These are phyloP conservation scores for Ormosia emarginata DNA, from an alignment of 306 rosid species.

Conservation along the genomic window DNA sequence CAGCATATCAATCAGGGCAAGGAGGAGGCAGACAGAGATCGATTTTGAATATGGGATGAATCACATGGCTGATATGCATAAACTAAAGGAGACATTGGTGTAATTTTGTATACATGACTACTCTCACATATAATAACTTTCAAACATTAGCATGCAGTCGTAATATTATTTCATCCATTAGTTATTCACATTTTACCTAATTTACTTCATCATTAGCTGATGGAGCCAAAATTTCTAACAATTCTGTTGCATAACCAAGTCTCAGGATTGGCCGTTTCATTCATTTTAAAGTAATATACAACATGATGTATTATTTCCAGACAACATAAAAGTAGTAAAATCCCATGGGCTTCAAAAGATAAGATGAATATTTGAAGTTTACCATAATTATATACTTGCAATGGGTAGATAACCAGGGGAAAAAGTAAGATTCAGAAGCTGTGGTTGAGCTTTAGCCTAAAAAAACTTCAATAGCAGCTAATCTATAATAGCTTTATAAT, in stretches of 20 bases:
- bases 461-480: background rate
- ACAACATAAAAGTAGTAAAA: background rate
- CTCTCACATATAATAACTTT: background rate
- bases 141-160: background rate
- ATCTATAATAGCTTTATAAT: background rate
- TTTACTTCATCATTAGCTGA: background rate
- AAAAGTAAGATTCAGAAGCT: background rate
- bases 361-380: background rate
- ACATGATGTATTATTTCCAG: background rate
- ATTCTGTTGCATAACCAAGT: background rate
- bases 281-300: background rate
- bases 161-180: conserved; percentile 2
- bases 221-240: background rate
- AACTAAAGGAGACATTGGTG: background rate
- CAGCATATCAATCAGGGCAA: background rate
- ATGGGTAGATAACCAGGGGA: background rate
- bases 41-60: background rate
- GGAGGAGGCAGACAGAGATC: background rate
- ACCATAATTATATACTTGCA: background rate
- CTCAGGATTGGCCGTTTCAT: background rate
- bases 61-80: background rate
- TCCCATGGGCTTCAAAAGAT: background rate
- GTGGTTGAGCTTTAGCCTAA: background rate
- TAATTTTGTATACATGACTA: background rate
- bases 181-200: background rate